Conservation (phyloP, 2,329 filamentous ascomycete species). For the Curvularia sp. region DNA sequence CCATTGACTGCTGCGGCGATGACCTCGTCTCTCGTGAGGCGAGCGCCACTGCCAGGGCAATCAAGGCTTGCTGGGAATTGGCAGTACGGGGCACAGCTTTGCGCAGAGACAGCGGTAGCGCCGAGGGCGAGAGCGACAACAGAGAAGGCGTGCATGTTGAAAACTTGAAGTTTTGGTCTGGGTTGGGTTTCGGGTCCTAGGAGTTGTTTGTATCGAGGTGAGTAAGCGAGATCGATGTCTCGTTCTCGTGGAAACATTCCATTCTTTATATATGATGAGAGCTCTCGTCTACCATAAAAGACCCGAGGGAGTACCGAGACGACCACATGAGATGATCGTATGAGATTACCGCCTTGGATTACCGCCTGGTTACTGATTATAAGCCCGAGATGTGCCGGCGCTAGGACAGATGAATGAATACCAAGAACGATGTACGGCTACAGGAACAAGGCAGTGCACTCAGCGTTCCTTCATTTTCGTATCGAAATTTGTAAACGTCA, state of each 20-base stretch:
- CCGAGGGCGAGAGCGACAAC: constrained; percentile 13
- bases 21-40: background rate
- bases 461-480: background rate
- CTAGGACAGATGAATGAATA: background rate
- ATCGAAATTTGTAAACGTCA: background rate
- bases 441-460: background rate
- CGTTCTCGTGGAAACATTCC: background rate
- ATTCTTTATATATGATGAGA: background rate
- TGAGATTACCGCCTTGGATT: background rate
- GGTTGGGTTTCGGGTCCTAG: background rate
- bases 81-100: background rate
- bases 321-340: no score
- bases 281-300: background rate
- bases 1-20: no score
- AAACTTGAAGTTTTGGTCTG: background rate
- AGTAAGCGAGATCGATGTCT: background rate
- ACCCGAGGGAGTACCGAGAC: background rate
- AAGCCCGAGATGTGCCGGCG: background rate
- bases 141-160: constrained; percentile 12
- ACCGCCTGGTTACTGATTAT: background rate
- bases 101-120: constrained; percentile 8
- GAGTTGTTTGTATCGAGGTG: background rate
- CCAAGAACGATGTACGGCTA: background rate
- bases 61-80: background rate
- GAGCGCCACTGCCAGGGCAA: background rate